phyloP scores from a whole-genome alignment of 1,284 basidiomycete genomes.

The Rhodotorula sp. region DNA sequence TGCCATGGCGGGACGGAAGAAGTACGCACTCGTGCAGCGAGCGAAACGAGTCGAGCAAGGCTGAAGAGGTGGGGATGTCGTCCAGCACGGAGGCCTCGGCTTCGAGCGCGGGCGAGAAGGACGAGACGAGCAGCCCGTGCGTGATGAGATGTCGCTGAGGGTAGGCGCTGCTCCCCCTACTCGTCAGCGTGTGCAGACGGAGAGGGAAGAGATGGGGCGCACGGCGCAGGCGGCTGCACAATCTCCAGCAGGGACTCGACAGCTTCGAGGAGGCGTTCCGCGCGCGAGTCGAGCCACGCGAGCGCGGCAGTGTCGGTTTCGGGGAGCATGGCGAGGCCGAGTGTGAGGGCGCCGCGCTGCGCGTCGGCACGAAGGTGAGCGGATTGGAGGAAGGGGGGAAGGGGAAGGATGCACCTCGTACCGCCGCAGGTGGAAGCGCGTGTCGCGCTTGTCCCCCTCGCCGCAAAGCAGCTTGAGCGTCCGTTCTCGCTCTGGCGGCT shows the following conservation, averaged over 20 bases:
- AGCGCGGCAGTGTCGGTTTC: not conserved
- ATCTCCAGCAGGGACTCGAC: constrained; percentile 30
- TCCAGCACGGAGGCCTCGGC: not conserved
- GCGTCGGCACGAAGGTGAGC: too few relatives aligned
- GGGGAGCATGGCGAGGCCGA: constrained; percentile 10
- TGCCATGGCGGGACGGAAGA: not conserved
- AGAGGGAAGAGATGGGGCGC: not conserved
- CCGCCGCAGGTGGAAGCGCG: not conserved
- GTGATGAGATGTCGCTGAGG: constrained; percentile 25
- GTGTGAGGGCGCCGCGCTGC: constrained; percentile 27
- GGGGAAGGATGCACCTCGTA: constrained; percentile 6
- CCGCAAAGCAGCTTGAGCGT: constrained; percentile 12
- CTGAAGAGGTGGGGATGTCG: constrained; percentile 8
- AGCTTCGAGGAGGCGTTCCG: constrained; percentile 31
- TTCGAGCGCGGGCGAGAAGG: not conserved
- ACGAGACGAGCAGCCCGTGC: not conserved
- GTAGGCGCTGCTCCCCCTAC: constrained; percentile 6
- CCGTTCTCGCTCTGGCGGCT: not conserved
- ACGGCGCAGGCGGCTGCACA: constrained; percentile 7
- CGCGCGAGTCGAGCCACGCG: constrained; percentile 15
- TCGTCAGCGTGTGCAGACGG: not conserved
- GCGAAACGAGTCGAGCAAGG: constrained; percentile 15
- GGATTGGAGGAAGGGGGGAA: not conserved
- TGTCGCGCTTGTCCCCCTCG: not conserved
- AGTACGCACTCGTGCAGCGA: not conserved